Conservation (phyloP, 2,329 filamentous ascomycete genomes). For the Pezicula neosporulosa region DNA sequence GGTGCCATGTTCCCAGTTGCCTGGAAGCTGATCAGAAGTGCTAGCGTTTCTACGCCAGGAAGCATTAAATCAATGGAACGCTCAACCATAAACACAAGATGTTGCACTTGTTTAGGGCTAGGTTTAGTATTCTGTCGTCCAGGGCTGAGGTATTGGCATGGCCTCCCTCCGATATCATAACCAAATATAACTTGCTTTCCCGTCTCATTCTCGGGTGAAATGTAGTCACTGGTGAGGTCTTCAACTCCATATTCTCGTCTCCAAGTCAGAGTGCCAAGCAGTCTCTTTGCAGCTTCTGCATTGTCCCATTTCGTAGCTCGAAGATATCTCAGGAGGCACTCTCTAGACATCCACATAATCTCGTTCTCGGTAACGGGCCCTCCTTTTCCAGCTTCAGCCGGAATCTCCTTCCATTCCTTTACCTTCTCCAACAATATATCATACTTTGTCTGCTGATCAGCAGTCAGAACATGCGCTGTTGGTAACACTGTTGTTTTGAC, state of each 20-base stretch:
- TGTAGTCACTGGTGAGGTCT: slow-evolving; percentile 75
- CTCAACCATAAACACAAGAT: slow-evolving; percentile 95
- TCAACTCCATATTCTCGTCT: slow-evolving; percentile 83
- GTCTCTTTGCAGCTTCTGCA: slow-evolving; percentile 70
- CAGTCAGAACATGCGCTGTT: slow-evolving; percentile 56
- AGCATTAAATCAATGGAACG: slow-evolving; percentile 84
- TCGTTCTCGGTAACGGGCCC: slow-evolving; percentile 74
- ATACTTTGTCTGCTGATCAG: slow-evolving; percentile 82
- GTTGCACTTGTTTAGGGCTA: slow-evolving; percentile 83
- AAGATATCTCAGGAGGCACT: slow-evolving; percentile 90
- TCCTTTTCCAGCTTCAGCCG: slow-evolving; percentile 48
- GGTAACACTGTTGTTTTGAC: slow-evolving; percentile 33
- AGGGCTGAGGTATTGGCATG: slow-evolving; percentile 87
- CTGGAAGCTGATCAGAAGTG: slow-evolving; percentile 90
- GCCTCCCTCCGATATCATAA: slow-evolving; percentile 80
- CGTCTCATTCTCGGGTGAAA: slow-evolving; percentile 91
- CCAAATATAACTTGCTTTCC: slow-evolving; percentile 91
- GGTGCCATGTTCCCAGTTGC: slow-evolving; percentile 71
- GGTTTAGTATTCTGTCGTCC: slow-evolving; percentile 89
- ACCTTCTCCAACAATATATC: slow-evolving; percentile 68
- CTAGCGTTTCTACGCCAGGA: slow-evolving; percentile 79
- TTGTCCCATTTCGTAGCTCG: slow-evolving; percentile 90
- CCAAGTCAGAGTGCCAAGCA: slow-evolving; percentile 81
- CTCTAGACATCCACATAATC: slow-evolving; percentile 84
- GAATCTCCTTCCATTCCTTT: slow-evolving; percentile 68